Base-by-base conservation (phyloP, 495 filamentous ascomycete genomes). In the Ascodesmis nigricans region DNA sequence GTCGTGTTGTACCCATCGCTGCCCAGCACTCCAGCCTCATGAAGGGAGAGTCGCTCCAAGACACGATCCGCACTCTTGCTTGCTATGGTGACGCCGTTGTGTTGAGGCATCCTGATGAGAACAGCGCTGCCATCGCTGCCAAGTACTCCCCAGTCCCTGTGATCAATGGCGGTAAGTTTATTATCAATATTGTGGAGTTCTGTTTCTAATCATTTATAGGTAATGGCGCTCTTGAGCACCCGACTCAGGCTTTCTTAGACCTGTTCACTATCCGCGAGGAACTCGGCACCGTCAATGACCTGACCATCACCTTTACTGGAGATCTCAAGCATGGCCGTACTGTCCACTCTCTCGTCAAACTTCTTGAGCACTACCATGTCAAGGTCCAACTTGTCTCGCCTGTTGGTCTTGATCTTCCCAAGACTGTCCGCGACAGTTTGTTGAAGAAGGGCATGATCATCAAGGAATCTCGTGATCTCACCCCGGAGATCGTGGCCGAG, bases 201-300 rank as follows among this genome's bases (percentile, higher is more conserved):
- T 38, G 19, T 4, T 8, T 49, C 9, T 48, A 25, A 33, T 21
- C 21, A n/a, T 6, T 7, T 36, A 20, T 27, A 52, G 48, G 49
- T 30, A 97, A 95, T 52, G 87, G 87, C 38, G 76, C 73, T 54
- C 66, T 77, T 43, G 87, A 97, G 59, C 87, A 97, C 56, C 87
- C 87, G 2, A 95, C 90, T 0, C 87, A 97, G 57, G 87, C 87
- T 3, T 82, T 97, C 70, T 65, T 93, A n/a, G 87, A 97, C 49
- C 69, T 97, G 42, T 95, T 91, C 64, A 97, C 87, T 23, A 93
- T 97, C 54, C 74, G 90, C 35, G 82, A 97, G 57, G 87, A 97
- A 58, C 65, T 95, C 13, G 87, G 87, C 36, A 91, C 80, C 3
- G 84, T 95, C 33, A 78, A 78, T 44, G 82, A 80, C 25, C 62